Evolutionary conservation across 805 yeast species (phyloP), one percentile per base, ranked within the genome.

Genomic region (Metahyphopichia silvanorum): DNA sequence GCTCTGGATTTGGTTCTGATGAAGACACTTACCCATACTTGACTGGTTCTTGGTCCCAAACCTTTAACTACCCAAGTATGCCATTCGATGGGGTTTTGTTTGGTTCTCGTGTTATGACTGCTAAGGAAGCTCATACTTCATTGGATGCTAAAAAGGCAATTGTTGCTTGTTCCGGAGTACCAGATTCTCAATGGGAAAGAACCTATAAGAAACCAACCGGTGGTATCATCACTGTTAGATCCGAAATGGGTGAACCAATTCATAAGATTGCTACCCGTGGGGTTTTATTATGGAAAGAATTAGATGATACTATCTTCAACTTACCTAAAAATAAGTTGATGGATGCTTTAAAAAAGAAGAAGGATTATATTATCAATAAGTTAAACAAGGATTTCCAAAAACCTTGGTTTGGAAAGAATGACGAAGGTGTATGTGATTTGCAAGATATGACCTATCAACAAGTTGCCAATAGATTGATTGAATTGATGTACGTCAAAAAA

Each of bases 161-260:
- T 68, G 89, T 87, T 38, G 76, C 77, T 21, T 88, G 95, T 49
- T 57, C 93, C 24, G 99, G 99, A 77, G 94, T 87, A 38, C 73
- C 79, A 20, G 98, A 93, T 61, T 51, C 63, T 25, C 61, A 86
- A 60, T 93, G 99, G 99, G 98, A 93, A 65, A 74, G 76, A 51
- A 86, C 97, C 30, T 93, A 93, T 71, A 84, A 85, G 70, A 82
- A 82, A 56, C 91, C 96, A 53, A 81, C 97, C 39, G 98, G 98
- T 70, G 99, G 98, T 65, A 79, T 93, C 46, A 71, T 93, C 48
- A 91, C 98, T 35, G 98, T 93, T 41, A 76, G 86, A 58, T 91
- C 98, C 12, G 99, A 93, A 72, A 93, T 93, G 98, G 98, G 99
- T 58, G 98, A 93, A 71, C 98, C 98, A 55, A 93, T 93, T 56